Percentiles rank a stretch among this genome's conserved stretches.
phyloP scores from a whole-genome alignment of 768 basidiomycete species.

The Boletus tylopilopsis region DNA sequence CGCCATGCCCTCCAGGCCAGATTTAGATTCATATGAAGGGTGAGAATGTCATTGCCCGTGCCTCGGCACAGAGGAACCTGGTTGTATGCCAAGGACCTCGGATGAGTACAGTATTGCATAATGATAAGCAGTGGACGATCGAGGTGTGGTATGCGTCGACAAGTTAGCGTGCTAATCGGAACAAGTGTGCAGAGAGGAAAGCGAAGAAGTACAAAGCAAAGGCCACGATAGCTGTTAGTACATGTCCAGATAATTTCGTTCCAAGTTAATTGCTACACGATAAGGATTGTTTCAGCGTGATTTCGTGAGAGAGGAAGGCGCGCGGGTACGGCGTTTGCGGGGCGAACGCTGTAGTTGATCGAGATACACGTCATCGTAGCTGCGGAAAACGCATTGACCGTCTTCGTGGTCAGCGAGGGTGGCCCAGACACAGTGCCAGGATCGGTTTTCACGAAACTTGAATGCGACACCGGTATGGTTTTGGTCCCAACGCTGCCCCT shows the following conservation, averaged over 20 bases:
- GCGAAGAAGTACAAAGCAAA: conserved; percentile 1
- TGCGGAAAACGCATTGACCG: conserved; percentile 48
- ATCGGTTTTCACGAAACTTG: conserved; percentile 44
- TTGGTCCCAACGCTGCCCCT: conserved; percentile 33
- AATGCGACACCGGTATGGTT: conserved; percentile 44
- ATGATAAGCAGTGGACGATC: conserved; percentile 1
- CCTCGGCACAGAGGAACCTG: background rate
- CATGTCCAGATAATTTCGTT: conserved; percentile 3
- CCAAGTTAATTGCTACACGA: conserved; percentile 10
- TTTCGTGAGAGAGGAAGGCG: conserved; percentile 21
- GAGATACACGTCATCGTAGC: conserved; percentile 59
- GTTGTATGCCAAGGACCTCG: conserved; percentile 1
- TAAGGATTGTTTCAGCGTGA: conserved; percentile 15
- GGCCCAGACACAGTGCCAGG: conserved; percentile 71
- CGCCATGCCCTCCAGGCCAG: conserved; percentile 1
- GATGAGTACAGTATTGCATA: conserved; percentile 8
- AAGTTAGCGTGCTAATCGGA: conserved; percentile 13
- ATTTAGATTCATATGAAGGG: background rate
- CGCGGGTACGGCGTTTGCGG: conserved; percentile 31
- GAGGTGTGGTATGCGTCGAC: conserved; percentile 6
- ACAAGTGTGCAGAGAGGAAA: conserved; percentile 3
- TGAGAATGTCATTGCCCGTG: background rate
- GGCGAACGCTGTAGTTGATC: conserved; percentile 42
- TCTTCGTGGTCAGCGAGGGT: conserved; percentile 50
- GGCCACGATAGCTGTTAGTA: conserved; percentile 11